Evolutionary conservation across 768 basidiomycete genomes (phyloP), one percentile per base, ranked within the genome.

Genomic region (Termitomyces bulborhizus): DNA sequence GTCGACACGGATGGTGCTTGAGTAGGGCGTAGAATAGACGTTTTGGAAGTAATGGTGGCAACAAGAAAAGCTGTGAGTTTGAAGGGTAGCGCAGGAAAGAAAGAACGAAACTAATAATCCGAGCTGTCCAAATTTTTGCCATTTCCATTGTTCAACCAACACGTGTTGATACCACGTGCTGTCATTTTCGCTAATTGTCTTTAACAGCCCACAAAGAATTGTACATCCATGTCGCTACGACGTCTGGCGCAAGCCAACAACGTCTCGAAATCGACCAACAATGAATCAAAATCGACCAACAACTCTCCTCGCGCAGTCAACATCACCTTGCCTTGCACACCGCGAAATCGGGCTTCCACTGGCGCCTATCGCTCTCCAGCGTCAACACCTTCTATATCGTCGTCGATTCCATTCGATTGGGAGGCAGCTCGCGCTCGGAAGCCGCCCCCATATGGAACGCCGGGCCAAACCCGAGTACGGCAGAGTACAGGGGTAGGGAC

Each of bases 361-460:
- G 76, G 78, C 59, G 62, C 76, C 62, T 68, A 83, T 67, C 75
- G 84, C 41, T 87, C 80, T 9, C 89, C 80, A 3, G 82, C 80
- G 36, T 70, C 79, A 1, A 84, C 86, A 0, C 84, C 88, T 4
- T 92, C 90, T 3, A 75, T 88, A 46, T 89, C 90, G 5, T 85
- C 87, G 1, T 85, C 86, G 6, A 69, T 78, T 8, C 87, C 90
- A 0, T 93, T 93, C 63, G 90, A 93, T 71, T 93, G 91, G 91
- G 86, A 88, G 31, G 90, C 91, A 0, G 91, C 84, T 12, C 76
- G 86, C n/a, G 76, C 81, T 0, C 75, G 80, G 48, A 77, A 76
- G 57, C 84, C 88, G 3, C 81, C 90, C 3, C 90, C 90, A 3
- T 93, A 87, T 75, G 75, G 74, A 3, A 83, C 84, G 0, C 88